Conservation (phyloP, 1,139 yeast genomes). For the Lodderomyces jiufengensis region DNA sequence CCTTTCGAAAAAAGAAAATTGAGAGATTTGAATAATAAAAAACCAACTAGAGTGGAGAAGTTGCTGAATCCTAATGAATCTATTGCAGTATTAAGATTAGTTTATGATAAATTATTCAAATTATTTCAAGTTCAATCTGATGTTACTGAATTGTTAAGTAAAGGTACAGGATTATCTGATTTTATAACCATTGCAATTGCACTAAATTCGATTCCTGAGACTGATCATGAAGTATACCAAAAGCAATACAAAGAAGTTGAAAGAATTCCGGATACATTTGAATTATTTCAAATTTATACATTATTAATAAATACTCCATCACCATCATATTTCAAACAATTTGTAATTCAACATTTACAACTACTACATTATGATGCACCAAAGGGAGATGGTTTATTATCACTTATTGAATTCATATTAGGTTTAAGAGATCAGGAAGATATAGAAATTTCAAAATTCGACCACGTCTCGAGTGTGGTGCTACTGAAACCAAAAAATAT, state of each 20-base stretch:
- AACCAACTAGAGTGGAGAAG: constrained; percentile 20
- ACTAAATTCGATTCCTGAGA: constrained; percentile 42
- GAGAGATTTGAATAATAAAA: constrained; percentile 29
- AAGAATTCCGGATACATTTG: constrained; percentile 53
- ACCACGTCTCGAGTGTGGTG: constrained; percentile 60
- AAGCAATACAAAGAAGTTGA: constrained; percentile 17
- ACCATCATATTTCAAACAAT: constrained; percentile 37
- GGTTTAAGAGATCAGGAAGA: constrained; percentile 76
- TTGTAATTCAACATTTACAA: constrained; percentile 47
- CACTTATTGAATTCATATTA: constrained; percentile 71
- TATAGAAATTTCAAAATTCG: constrained; percentile 59
- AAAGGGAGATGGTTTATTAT: constrained; percentile 58
- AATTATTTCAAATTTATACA: constrained; percentile 54
- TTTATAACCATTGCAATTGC: constrained; percentile 56
- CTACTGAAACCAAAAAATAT: constrained; percentile 57
- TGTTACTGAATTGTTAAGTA: constrained; percentile 52
- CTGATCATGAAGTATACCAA: constrained; percentile 10
- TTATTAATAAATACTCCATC: constrained; percentile 44
- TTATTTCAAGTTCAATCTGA: constrained; percentile 42
- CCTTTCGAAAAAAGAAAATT: constrained; percentile 61
- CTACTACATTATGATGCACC: constrained; percentile 53
- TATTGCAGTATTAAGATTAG: constrained; percentile 26
- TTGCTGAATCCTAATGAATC: constrained; percentile 16
- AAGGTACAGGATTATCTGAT: constrained; percentile 75
- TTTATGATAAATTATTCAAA: constrained; percentile 31